Evolutionary conservation across 768 basidiomycete genomes (phyloP).

Genomic region (Mycena epipterygia): DNA sequence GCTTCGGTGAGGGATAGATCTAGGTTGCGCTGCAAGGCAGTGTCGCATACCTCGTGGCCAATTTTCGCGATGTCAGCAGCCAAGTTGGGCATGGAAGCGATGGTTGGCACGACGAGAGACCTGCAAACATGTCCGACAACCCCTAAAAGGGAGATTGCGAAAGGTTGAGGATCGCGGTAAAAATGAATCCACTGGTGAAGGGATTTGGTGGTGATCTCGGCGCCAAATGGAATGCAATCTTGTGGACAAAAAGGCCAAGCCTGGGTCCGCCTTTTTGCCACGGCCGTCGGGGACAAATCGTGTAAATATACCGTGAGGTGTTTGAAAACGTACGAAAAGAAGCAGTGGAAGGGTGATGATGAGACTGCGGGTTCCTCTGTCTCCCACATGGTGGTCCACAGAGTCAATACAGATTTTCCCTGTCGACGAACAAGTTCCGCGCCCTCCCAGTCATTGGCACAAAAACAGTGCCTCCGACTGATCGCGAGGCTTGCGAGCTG

Average conservation of each 20-base stretch:
- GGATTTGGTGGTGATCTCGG: slow-evolving; percentile 14
- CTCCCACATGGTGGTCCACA: slow-evolving; percentile 7
- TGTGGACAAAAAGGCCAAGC: slow-evolving; percentile 15
- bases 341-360: slow-evolving; percentile 15
- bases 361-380: background rate
- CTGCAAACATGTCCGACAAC: background rate
- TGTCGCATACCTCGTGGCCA: slow-evolving; percentile 7
- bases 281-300: slow-evolving; percentile 12
- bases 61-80: slow-evolving; percentile 2
- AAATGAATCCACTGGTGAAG: slow-evolving; percentile 23
- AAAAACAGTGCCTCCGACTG: background rate
- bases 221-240: slow-evolving; percentile 11
- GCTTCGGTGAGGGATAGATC: slow-evolving; percentile 1
- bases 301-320: slow-evolving; percentile 9
- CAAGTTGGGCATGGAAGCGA: slow-evolving; percentile 9
- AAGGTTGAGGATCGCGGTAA: slow-evolving; percentile 18
- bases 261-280: slow-evolving; percentile 2
- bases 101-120: slow-evolving; percentile 8
- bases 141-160: slow-evolving; percentile 10
- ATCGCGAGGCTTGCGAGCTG: background rate
- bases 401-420: background rate
- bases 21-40: background rate
- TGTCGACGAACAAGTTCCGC: background rate
- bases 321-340: slow-evolving; percentile 14
- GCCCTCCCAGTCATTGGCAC: background rate